These are phyloP conservation scores for Cydonia oblonga DNA, from an alignment of 331 rosid genomes.

Conservation along the genomic window DNA sequence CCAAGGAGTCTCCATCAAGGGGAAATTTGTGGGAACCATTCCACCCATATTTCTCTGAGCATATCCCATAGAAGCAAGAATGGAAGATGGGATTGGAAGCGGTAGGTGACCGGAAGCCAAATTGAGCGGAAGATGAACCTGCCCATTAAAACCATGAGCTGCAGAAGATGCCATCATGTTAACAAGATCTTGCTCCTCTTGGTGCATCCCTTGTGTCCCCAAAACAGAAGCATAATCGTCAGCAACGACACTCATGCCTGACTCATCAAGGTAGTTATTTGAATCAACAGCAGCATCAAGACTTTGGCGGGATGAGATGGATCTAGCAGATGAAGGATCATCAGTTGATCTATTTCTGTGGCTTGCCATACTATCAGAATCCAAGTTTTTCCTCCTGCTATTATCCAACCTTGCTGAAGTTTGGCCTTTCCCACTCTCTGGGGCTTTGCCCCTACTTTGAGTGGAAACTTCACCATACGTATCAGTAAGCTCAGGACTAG, in stretches of 20 bases:
- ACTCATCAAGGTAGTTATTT: constrained; percentile 46
- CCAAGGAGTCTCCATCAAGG: constrained; percentile 79
- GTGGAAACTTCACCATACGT: constrained; percentile 60
- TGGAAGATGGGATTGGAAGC: constrained; percentile 57
- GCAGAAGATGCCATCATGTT: constrained; percentile 74
- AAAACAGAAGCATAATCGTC: constrained; percentile 59
- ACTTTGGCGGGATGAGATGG: constrained; percentile 30
- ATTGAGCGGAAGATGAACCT: constrained; percentile 60
- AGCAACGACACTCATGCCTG: constrained; percentile 24
- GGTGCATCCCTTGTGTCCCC: constrained; percentile 66
- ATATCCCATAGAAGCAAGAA: constrained; percentile 79
- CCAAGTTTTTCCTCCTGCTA: constrained; percentile 54
- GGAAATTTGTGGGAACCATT: constrained; percentile 46
- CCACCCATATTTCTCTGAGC: constrained; percentile 63
- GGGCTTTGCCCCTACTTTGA: constrained; percentile 45
- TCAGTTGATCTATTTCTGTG: constrained; percentile 35
- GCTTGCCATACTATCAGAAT: constrained; percentile 35
- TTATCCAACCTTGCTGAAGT: constrained; percentile 42
- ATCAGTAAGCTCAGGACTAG: constrained; percentile 96
- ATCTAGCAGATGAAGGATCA: constrained; percentile 39
- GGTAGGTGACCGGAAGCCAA: constrained; percentile 64
- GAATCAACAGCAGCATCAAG: constrained; percentile 45
- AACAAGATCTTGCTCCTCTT: constrained; percentile 86
- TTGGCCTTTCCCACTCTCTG: constrained; percentile 47
- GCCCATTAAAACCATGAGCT: constrained; percentile 63